Evolutionary conservation across 2,329 filamentous ascomycete genomes (phyloP), one percentile per base, ranked within the genome.

Genomic region (Aspergillus neoniger): DNA sequence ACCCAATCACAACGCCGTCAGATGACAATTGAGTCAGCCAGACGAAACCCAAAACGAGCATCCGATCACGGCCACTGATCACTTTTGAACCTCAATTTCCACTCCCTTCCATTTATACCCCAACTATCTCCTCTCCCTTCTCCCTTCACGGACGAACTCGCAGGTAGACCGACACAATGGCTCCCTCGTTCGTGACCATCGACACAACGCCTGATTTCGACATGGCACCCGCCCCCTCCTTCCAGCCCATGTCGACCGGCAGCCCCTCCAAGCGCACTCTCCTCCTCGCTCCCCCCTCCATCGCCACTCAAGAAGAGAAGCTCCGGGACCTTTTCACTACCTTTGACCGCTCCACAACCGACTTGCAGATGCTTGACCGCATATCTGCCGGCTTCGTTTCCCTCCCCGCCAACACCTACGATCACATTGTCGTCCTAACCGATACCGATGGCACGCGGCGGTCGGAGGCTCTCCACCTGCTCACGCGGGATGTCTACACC

Each of bases 361-460:
- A 99, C 74, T 83, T 99, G 56, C 95, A 98, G 77, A 99, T 99
- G 95, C 90, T 99, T 63, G 95, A 99, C 80, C 91, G 95, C 55
- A 85, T 99, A 43, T 87, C 91, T 2, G 86, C 91, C 38, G 92
- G 92, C 63, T 83, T 96, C 39, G 91, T 95, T 59, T 82, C 87
- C 7, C 87, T 99, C 0, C 90, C 93, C 1, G 69, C 85, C 57
- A 81, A 86, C 52, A 90, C 91, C 57, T 99, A 99, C 81, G 91
- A 96, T 74, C 79, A 90, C 47, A 85, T 98, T 47, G 85, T 97
- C 51, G 84, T 99, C 57, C 87, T 98, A 64, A 89, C 91, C 65
- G 91, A 93, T 76, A 84, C 88, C 60, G 88, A 91, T 72, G 87
- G 88, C 65, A 82, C 87, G 51, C 79, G 83, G n/a, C 79, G 80